These are phyloP conservation scores for Phytophthora palmivora DNA, from an alignment of 352 stramenopile genomes.

Conservation along the genomic window DNA sequence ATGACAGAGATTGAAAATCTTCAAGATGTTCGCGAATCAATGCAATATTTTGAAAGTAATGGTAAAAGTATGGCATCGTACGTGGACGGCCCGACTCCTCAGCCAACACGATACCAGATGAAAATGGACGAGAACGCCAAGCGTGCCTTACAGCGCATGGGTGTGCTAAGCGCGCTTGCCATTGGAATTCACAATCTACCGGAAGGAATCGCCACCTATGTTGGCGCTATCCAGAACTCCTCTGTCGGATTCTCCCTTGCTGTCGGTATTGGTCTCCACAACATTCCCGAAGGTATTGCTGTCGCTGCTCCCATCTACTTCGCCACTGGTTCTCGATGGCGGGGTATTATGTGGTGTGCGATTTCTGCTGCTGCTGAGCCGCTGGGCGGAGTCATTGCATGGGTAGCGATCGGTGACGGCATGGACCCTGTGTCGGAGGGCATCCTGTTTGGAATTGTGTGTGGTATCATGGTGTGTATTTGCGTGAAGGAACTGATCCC, in stretches of 20 bases:
- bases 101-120: too few relatives aligned
- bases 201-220: constrained; percentile 95
- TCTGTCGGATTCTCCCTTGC: constrained; percentile 92
- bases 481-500: constrained; percentile 91
- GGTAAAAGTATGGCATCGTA: too few relatives aligned
- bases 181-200: constrained; percentile 96
- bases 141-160: constrained; percentile 82
- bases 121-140: constrained; percentile 47
- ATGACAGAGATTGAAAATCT: constrained; percentile 41
- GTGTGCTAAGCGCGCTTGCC: constrained; percentile 92
- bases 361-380: constrained; percentile 91
- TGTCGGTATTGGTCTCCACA: constrained; percentile 96
- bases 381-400: constrained; percentile 90
- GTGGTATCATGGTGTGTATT: constrained; percentile 96
- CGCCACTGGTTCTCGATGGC: constrained; percentile 92
- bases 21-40: constrained; percentile 41
- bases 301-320: constrained; percentile 97
- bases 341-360: constrained; percentile 93
- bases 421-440: constrained; percentile 59
- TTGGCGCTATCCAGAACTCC: constrained; percentile 90
- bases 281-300: constrained; percentile 96
- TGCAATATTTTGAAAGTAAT: constrained; percentile 35
- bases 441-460: constrained; percentile 92
- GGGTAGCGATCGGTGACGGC: constrained; percentile 75
- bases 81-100: too few relatives aligned